Evolutionary conservation across 2,329 filamentous ascomycete genomes (phyloP).

Genomic region (Aspergillus tamarii): DNA sequence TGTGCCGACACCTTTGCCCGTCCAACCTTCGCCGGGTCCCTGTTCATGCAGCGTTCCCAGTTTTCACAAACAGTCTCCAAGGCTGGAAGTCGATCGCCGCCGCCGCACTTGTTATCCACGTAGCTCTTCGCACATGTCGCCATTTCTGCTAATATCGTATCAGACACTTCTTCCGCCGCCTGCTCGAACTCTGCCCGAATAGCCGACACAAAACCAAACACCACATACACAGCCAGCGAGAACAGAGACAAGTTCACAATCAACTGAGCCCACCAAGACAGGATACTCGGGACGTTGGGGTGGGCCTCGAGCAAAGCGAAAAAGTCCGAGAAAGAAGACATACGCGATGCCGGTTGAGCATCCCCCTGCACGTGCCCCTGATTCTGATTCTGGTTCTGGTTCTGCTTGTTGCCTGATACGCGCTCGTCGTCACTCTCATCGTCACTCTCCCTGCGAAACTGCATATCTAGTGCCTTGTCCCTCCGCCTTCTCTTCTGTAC

Average conservation of each 20-base stretch:
- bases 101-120: constrained; percentile 73
- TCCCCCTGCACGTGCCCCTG: constrained; percentile 22
- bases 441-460: constrained; percentile 44
- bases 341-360: constrained; percentile 31
- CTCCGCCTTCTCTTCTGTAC: constrained; percentile 55
- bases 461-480: constrained; percentile 50
- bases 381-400: constrained; percentile 15
- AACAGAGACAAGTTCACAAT: constrained; percentile 55
- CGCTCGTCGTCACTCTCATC: constrained; percentile 44
- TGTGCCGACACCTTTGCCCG: constrained; percentile 79
- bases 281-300: constrained; percentile 66
- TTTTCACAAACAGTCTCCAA: constrained; percentile 72
- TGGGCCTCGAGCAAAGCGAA: constrained; percentile 67
- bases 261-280: constrained; percentile 69
- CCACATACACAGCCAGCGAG: constrained; percentile 60
- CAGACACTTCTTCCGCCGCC: constrained; percentile 69
- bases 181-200: constrained; percentile 75
- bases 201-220: constrained; percentile 70
- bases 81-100: constrained; percentile 69
- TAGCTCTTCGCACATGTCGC: constrained; percentile 74
- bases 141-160: constrained; percentile 72
- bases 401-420: constrained; percentile 35
- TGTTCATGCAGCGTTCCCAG: constrained; percentile 87
- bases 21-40: constrained; percentile 76
- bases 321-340: constrained; percentile 52